Conservation (phyloP, 192 early-diverging fungal genomes). For the Gamsiella multidivaricata region DNA sequence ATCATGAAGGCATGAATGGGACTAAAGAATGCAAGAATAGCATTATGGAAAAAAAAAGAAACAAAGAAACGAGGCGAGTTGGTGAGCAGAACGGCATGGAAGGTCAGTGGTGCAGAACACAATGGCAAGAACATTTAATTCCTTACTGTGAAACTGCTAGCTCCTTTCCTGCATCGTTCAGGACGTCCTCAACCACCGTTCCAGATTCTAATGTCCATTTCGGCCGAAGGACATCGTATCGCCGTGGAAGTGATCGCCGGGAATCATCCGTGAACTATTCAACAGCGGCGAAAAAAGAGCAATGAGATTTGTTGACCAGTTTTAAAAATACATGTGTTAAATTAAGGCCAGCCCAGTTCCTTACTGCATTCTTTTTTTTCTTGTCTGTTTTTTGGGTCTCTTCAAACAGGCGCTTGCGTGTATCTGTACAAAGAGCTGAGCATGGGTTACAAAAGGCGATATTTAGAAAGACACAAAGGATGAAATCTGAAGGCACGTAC, state of each 20-base stretch:
- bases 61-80: background rate
- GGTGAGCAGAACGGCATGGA: background rate
- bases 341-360: background rate
- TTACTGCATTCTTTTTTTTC: slow-evolving; percentile 3
- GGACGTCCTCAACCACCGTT: slow-evolving; percentile 19
- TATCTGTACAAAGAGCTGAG: too few species aligned
- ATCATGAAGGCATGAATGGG: slow-evolving; percentile 20
- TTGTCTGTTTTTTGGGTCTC: background rate
- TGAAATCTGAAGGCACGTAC: too few species aligned
- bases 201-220: slow-evolving; percentile 12
- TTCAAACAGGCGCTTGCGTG: too few species aligned
- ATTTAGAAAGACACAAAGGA: too few species aligned
- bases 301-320: too few species aligned
- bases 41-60: slow-evolving; percentile 1
- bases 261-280: slow-evolving; percentile 9
- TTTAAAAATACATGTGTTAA: too few species aligned
- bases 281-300: background rate
- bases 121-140: background rate
- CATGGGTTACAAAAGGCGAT: too few species aligned
- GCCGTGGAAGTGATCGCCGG: slow-evolving; percentile 8
- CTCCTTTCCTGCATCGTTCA: slow-evolving; percentile 11
- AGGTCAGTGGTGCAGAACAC: slow-evolving; percentile 1
- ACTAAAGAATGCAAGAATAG: slow-evolving; percentile 3
- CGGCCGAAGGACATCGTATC: slow-evolving; percentile 4
- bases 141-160: slow-evolving; percentile 10